A percentile compares a stretch with the other conserved stretches of the same genome.
phyloP scores from a whole-genome alignment of 2,329 filamentous ascomycete genomes.

The Beauveria sp. region DNA sequence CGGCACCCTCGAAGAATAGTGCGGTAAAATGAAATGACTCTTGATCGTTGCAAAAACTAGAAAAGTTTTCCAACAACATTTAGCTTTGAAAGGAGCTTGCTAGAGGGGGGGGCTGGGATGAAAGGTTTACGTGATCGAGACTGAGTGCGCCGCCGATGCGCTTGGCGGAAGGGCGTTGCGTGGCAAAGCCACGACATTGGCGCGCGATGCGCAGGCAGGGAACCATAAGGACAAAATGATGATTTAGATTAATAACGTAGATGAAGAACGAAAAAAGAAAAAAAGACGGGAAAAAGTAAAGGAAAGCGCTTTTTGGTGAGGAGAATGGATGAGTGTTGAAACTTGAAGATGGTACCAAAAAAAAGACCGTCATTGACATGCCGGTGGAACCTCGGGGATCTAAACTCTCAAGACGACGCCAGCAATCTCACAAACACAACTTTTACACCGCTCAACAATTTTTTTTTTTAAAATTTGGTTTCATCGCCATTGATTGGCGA shows the following conservation, averaged over 20 bases:
- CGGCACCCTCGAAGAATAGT: slow-evolving; percentile 47
- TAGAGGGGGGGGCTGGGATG: too few species aligned
- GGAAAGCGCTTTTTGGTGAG: background rate
- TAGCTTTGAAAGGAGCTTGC: background rate
- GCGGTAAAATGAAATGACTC: slow-evolving; percentile 50
- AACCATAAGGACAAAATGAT: background rate
- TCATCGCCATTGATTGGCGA: too few species aligned
- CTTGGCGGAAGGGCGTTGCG: slow-evolving; percentile 4
- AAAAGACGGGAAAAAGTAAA: background rate
- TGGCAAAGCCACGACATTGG: slow-evolving; percentile 8
- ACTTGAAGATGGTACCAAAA: background rate
- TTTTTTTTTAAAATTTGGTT: background rate
- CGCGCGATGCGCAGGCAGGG: background rate
- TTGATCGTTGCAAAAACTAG: slow-evolving; percentile 49
- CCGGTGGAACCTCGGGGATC: slow-evolving; percentile 8
- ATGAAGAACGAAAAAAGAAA: background rate
- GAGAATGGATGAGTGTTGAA: background rate
- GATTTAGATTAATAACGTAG: background rate
- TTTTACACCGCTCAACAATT: background rate
- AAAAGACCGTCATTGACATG: background rate
- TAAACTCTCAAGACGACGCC: background rate
- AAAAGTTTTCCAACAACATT: background rate
- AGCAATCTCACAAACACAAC: background rate
- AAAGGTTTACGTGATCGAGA: slow-evolving; percentile 47
- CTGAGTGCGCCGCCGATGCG: slow-evolving; percentile 36